Percentiles rank a stretch among this genome's conserved stretches.
These are phyloP conservation scores for Rhipidocladum racemiflorum DNA, from an alignment of 176 grass and related monocot species.

Conservation along the genomic window DNA sequence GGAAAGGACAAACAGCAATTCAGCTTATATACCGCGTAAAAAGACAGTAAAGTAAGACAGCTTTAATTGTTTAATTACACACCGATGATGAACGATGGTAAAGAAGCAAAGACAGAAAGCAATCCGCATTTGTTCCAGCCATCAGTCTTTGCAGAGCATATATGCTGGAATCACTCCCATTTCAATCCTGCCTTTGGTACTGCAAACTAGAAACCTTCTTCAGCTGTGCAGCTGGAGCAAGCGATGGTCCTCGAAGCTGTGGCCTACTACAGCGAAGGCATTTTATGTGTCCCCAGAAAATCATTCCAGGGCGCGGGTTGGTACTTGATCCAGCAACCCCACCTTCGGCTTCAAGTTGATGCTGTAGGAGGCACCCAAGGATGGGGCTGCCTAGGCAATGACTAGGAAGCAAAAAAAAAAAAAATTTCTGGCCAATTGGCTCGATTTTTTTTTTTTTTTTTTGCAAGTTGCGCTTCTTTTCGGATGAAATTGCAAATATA, in stretches of 20 bases:
- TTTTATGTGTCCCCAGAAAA: background rate
- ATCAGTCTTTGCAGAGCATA: slow-evolving; percentile 16
- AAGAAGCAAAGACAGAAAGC: background rate
- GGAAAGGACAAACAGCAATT: too few species aligned
- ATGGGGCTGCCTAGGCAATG: background rate
- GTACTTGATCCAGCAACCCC: background rate
- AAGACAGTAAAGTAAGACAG: background rate
- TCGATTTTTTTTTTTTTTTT: too few species aligned
- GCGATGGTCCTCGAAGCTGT: background rate
- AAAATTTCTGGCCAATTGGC: too few species aligned
- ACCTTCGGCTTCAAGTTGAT: background rate
- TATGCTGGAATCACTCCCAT: background rate
- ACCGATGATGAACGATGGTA: background rate
- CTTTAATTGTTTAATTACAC: background rate
- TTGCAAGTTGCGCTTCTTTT: too few species aligned
- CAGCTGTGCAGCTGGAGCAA: background rate
- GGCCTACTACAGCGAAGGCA: background rate
- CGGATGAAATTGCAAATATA: too few species aligned
- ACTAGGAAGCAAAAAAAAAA: too few species aligned
- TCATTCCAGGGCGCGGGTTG: background rate
- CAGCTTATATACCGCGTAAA: background rate
- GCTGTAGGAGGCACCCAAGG: background rate
- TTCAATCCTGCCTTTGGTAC: background rate
- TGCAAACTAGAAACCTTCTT: background rate
- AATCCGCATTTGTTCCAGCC: slow-evolving; percentile 7